Evolutionary conservation across 495 filamentous ascomycete species (phyloP), one percentile per base, ranked within the genome.

Genomic region (Aspergillus haitiensis): DNA sequence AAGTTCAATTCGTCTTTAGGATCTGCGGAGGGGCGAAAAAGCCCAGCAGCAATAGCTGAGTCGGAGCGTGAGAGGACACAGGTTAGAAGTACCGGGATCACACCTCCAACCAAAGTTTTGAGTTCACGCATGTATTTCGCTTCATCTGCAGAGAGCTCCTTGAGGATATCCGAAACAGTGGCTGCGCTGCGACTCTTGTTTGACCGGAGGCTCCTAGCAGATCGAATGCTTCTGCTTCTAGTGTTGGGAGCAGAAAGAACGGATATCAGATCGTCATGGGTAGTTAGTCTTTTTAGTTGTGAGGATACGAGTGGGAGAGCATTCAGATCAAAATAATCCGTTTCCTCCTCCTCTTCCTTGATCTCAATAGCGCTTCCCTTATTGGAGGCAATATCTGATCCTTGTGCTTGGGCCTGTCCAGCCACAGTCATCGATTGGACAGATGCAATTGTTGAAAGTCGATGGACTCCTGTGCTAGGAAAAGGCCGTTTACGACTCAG

Each of bases 221-320:
- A 91, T 53, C 83, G 80, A 57, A 85, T 82, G 69, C 88, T 93
- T 63, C 76, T 83, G 36, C 78, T 86, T 60, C 82, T 79, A 52
- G 86, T 84, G 51, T 81, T 82, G 2, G 91, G 84, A 46, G 88
- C 74, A 0, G 95, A 98, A 7, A 98, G 78, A 27, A 97, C 90
- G 7, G 94, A 97, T 40, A 98, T 89, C 13, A 98, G 79, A 71
- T 98, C 95, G 11, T 91, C 91, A 73, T 97, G 92, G 44, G 91
- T 97, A 3, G 95, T 94, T 13, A 94, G 82, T 58, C 89, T 82
- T 65, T 89, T 92, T 27, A 81, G 63, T 27, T 75, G 73, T 3
- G 72, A 89, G 66, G 59, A 81, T n/a, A 76, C 68, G 5, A 64
- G 61, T 6, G 72, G 70, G 32, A 77, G 66, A 0, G 75, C 73